These are phyloP conservation scores for Exophiala spinifera DNA, from an alignment of 2,329 filamentous ascomycete genomes.

Conservation along the genomic window DNA sequence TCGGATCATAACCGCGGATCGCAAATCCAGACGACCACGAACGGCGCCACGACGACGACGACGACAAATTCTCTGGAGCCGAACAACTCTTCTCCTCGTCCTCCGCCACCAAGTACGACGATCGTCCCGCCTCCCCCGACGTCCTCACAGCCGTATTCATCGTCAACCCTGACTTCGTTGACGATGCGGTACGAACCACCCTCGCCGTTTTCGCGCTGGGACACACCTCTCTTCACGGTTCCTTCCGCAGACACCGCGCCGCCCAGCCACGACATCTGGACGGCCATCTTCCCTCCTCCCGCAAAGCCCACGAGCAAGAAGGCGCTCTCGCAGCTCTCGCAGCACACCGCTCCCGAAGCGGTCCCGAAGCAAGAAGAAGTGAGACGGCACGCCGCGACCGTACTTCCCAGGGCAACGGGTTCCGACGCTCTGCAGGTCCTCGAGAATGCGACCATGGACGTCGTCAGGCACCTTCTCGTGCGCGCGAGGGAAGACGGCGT, in stretches of 20 bases:
- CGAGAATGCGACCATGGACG: slow-evolving; percentile 33
- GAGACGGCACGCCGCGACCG: slow-evolving; percentile 44
- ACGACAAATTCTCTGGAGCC: not conserved
- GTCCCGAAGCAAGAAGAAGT: slow-evolving; percentile 28
- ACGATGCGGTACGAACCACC: slow-evolving; percentile 66
- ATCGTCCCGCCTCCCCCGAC: slow-evolving; percentile 26
- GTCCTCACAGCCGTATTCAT: slow-evolving; percentile 44
- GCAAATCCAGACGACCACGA: not conserved
- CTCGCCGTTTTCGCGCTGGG: slow-evolving; percentile 64
- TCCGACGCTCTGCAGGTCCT: slow-evolving; percentile 43
- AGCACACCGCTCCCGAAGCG: slow-evolving; percentile 1
- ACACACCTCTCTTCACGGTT: slow-evolving; percentile 63
- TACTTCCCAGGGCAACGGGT: slow-evolving; percentile 39
- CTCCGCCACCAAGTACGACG: slow-evolving; percentile 1
- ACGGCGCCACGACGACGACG: not conserved
- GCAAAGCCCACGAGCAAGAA: slow-evolving; percentile 26
- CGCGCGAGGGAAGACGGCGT: slow-evolving; percentile 8
- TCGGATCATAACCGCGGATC: not conserved
- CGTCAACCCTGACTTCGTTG: slow-evolving; percentile 60
- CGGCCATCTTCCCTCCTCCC: slow-evolving; percentile 43
- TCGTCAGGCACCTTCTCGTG: slow-evolving; percentile 24
- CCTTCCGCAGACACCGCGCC: slow-evolving; percentile 55
- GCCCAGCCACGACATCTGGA: slow-evolving; percentile 60
- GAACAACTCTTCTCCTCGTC: not conserved
- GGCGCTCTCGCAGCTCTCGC: slow-evolving; percentile 16